Conservation (phyloP, 805 yeast species). For the Ogataea ramenticola region DNA sequence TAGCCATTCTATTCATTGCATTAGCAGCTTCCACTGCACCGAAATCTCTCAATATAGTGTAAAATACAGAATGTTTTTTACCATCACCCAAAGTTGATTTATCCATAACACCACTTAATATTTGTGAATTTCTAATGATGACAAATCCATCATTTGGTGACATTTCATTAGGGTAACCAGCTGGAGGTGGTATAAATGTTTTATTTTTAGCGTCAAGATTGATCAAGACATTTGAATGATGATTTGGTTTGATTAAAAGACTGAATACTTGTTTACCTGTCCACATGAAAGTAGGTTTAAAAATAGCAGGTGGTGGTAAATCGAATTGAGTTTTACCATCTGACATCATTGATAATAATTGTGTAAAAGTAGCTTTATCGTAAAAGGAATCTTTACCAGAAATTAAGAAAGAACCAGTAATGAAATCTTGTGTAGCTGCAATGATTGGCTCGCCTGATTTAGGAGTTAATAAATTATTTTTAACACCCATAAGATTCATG, state of each 20-base stretch:
- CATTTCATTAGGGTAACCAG: constrained; percentile 81
- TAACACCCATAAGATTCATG: constrained; percentile 97
- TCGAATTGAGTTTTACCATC: constrained; percentile 87
- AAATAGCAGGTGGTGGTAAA: constrained; percentile 89
- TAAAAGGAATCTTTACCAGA: constrained; percentile 91
- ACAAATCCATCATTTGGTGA: constrained; percentile 96
- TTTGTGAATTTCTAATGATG: constrained; percentile 80
- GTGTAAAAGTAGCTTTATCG: constrained; percentile 79
- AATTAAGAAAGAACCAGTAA: constrained; percentile 89
- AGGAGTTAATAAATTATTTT: constrained; percentile 89
- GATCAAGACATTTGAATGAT: constrained; percentile 67
- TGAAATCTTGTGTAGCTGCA: constrained; percentile 99
- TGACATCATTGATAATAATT: constrained; percentile 89
- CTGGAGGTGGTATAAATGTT: constrained; percentile 71
- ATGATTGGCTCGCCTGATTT: constrained; percentile 98
- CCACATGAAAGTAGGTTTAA: constrained; percentile 88
- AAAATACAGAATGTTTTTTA: constrained; percentile 92
- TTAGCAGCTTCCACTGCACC: constrained; percentile 95
- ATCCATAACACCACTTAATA: constrained; percentile 94
- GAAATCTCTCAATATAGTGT: constrained; percentile 88
- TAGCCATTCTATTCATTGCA: constrained; percentile 99
- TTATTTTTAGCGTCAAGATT: constrained; percentile 93
- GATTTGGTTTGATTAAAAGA: constrained; percentile 77
- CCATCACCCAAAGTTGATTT: constrained; percentile 96
- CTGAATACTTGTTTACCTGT: constrained; percentile 96